phyloP scores from a whole-genome alignment of 352 stramenopile genomes.

The Phytopythium litorale region DNA sequence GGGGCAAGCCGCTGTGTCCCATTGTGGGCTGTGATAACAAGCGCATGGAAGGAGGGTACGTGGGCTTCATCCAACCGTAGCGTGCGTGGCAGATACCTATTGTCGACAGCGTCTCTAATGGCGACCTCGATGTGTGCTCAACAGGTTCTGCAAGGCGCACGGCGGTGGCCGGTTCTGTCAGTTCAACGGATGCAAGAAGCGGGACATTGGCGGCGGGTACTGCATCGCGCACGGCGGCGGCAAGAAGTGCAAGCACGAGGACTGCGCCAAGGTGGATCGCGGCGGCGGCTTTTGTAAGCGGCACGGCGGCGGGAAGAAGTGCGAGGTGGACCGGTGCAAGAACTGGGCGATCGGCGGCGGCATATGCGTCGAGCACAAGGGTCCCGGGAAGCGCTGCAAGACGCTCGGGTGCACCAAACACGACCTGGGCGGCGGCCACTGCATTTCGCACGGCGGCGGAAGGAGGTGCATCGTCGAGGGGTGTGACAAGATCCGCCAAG shows the following conservation, averaged over 20 bases:
- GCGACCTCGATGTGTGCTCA: background rate
- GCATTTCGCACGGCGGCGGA: constrained; percentile 81
- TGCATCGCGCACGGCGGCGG: constrained; percentile 87
- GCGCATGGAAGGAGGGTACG: constrained; percentile 73
- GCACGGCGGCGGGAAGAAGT: constrained; percentile 85
- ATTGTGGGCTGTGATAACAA: constrained; percentile 80
- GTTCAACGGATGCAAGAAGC: constrained; percentile 65
- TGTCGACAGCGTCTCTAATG: constrained; percentile 3
- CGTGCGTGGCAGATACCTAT: too few species aligned
- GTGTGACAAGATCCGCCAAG: constrained; percentile 83
- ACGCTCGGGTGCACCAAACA: constrained; percentile 78
- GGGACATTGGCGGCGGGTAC: constrained; percentile 80
- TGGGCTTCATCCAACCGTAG: background rate
- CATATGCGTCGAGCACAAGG: constrained; percentile 75
- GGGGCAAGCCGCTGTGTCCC: constrained; percentile 73
- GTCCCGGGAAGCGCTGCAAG: constrained; percentile 74
- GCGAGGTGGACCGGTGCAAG: constrained; percentile 64
- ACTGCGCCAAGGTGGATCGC: constrained; percentile 79
- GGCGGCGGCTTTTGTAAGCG: constrained; percentile 79
- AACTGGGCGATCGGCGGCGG: constrained; percentile 81
- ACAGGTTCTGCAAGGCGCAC: constrained; percentile 80
- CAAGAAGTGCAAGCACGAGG: constrained; percentile 70
- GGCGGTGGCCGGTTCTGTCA: constrained; percentile 80
- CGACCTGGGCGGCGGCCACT: constrained; percentile 77
- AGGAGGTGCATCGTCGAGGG: constrained; percentile 81